phyloP scores from a whole-genome alignment of 208 protist genomes.

The Blastocrithidia nonstop region DNA sequence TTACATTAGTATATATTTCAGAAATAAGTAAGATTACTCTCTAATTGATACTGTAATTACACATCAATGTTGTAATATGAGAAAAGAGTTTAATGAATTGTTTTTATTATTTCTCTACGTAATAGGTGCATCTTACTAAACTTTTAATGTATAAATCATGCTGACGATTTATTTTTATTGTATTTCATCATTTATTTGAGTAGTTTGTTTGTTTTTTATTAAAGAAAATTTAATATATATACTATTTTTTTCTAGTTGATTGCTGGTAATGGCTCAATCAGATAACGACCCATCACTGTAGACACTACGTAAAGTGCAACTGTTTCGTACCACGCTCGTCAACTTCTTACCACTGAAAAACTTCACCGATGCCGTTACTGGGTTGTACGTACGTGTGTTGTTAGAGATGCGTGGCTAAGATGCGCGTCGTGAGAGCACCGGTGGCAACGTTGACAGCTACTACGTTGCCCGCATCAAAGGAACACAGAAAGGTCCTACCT shows the following conservation, averaged over 20 bases:
- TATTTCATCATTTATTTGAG: neutral
- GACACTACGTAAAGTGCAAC: slow-evolving; percentile 60
- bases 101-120: neutral
- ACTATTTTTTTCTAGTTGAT: neutral
- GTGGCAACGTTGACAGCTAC: slow-evolving; percentile 81
- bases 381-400: slow-evolving; percentile 82
- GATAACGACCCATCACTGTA: slow-evolving; percentile 40
- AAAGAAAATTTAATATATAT: neutral
- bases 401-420: slow-evolving; percentile 81
- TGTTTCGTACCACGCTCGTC: slow-evolving; percentile 76
- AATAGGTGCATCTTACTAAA: neutral
- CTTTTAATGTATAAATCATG: neutral
- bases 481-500: slow-evolving; percentile 46
- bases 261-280: slow-evolving; percentile 8
- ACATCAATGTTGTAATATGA: too few species aligned
- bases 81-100: neutral
- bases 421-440: slow-evolving; percentile 40
- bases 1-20: too few species aligned
- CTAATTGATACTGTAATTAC: too few species aligned
- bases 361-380: slow-evolving; percentile 65
- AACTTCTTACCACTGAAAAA: slow-evolving; percentile 77
- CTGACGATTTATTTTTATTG: neutral
- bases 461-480: slow-evolving; percentile 81
- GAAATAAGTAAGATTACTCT: too few species aligned
- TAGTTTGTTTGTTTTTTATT: neutral